Evolutionary conservation across 345 rosid genomes (phyloP).

Genomic region (Salix exigua): DNA sequence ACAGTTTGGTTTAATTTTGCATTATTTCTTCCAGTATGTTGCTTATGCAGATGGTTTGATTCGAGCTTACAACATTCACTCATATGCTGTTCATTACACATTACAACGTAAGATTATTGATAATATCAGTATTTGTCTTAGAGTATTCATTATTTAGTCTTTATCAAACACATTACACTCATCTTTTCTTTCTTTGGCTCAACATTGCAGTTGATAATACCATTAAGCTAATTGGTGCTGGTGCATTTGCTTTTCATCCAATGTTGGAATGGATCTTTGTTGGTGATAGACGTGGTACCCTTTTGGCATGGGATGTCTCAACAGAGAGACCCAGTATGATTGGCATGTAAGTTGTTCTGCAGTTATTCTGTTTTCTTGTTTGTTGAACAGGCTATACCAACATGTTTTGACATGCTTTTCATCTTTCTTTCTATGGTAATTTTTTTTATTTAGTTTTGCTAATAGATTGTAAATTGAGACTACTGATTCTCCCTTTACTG

Average conservation of each 20-base stretch:
- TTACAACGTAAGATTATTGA: slow-evolving; percentile 65
- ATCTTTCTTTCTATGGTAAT: neutral
- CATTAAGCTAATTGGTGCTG: slow-evolving; percentile 87
- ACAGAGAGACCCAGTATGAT: slow-evolving; percentile 94
- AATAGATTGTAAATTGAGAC: neutral
- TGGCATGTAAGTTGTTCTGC: slow-evolving; percentile 70
- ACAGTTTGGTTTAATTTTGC: neutral
- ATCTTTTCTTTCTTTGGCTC: slow-evolving; percentile 16
- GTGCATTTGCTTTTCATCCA: slow-evolving; percentile 95
- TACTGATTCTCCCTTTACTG: neutral
- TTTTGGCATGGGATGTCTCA: slow-evolving; percentile 99
- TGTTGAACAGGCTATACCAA: neutral
- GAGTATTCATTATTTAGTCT: slow-evolving; percentile 3
- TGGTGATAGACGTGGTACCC: slow-evolving; percentile 94
- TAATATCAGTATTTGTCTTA: neutral
- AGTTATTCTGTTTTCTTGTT: neutral
- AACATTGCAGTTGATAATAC: slow-evolving; percentile 79
- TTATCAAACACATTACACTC: neutral
- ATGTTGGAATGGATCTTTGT: slow-evolving; percentile 94
- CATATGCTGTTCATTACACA: slow-evolving; percentile 88
- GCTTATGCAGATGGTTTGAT: slow-evolving; percentile 98
- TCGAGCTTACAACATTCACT: slow-evolving; percentile 91
- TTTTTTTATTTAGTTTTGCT: neutral
- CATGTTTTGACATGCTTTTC: neutral
- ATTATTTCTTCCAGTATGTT: slow-evolving; percentile 63